Evolutionary conservation across 805 yeast genomes (phyloP).

Genomic region (Myxozyma vanderwaltii): DNA sequence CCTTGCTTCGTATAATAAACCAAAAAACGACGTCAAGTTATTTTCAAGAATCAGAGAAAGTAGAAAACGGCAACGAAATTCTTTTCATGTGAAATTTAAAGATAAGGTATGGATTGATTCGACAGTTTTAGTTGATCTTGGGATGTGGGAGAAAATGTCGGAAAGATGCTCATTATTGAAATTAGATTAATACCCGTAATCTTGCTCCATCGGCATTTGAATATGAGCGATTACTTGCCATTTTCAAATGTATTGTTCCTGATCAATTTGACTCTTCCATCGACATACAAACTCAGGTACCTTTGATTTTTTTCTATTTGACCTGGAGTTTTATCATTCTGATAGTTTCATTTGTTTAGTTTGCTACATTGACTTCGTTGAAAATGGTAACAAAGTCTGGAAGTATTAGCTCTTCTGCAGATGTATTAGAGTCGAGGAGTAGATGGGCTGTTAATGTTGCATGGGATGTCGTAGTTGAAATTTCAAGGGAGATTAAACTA

Average conservation of each 20-base stretch:
- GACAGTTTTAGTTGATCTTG: not conserved
- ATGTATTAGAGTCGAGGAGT: constrained; percentile 64
- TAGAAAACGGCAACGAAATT: constrained; percentile 9
- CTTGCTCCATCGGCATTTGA: constrained; percentile 75
- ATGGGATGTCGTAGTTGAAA: constrained; percentile 62
- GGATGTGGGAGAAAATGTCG: no score
- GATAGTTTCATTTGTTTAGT: constrained; percentile 44
- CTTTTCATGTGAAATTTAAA: constrained; percentile 3
- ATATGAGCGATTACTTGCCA: constrained; percentile 77
- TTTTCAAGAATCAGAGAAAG: constrained; percentile 64
- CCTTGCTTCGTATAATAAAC: constrained; percentile 75
- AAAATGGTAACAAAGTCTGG: constrained; percentile 51
- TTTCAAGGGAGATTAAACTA: constrained; percentile 66
- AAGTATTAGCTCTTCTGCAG: constrained; percentile 38
- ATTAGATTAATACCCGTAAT: constrained; percentile 57
- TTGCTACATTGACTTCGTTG: constrained; percentile 61
- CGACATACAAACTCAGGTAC: constrained; percentile 40
- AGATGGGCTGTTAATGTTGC: constrained; percentile 79
- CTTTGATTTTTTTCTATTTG: not conserved
- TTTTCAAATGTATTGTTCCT: constrained; percentile 68
- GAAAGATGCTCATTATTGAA: not conserved
- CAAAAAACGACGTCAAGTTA: constrained; percentile 64
- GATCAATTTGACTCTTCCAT: constrained; percentile 40
- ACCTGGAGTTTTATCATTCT: not conserved
- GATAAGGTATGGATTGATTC: constrained; percentile 15